Base-by-base conservation (phyloP, 169 alveolate species). In the Cryptosporidium viatorum region DNA sequence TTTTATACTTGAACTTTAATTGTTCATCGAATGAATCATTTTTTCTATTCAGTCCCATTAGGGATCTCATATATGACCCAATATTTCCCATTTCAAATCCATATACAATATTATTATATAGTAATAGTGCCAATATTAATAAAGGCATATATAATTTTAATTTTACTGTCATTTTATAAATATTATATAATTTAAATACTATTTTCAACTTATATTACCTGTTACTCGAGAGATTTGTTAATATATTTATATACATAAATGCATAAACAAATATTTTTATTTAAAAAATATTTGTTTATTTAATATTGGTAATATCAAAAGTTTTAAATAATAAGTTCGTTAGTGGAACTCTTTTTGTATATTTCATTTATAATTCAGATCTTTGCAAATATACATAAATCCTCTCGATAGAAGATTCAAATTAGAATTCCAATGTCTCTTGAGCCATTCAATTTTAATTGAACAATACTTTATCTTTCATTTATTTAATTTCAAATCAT, bases 41-140 rank as follows among this genome's bases (percentile, higher is more conserved):
- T 8, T 9, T n/a, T 7, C 6, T 18, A n/a, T 39, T 65, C 3
- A 65, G 10, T 8, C 71, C 71, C 6, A 65, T 3, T 2, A 65
- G 51, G 18, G 71, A 65, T 43, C 71, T 65, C 1, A 65, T 26
- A 18, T 65, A 33, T n/a, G 71, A 65, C 26, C 26, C 71, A 26
- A 65, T 9, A 7, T 6, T 29, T 3, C 1, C 18, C 18, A 65
- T 31, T 35, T 37, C 71, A 29, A 65, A 65, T 35, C 52, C 71
- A 7, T 26, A 8, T 26, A 55, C 39, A 10, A 55, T 1, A 23
- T 37, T 18, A n/a, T 55, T n/a, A 26, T 26, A 26, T 48, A 16
- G 1, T 14, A 16, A 48, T 16, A 48, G 21, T 48, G 12, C 21
- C 1, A 48, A 7, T 14, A 48, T 16, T 14, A 48, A 23, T 2